Base-by-base conservation (phyloP, 2,329 filamentous ascomycete species). In the Emericellopsis cladophorae region DNA sequence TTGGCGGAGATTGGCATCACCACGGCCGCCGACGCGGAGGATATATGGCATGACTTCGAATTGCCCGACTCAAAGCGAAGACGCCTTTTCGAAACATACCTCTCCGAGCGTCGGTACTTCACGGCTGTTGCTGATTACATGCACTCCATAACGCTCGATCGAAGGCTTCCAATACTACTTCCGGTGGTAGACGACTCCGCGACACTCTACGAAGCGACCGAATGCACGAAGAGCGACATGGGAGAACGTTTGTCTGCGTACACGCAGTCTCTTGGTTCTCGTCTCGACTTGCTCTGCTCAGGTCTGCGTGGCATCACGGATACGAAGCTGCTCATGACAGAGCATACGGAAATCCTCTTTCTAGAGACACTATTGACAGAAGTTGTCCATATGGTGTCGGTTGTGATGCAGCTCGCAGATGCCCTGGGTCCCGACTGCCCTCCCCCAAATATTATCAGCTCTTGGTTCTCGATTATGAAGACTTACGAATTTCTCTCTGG, bases 401-500 rank as follows among this genome's bases (percentile, higher is more conserved):
- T 88, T 14, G 63, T 87, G 21, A 84, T 89, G 49, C 72, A 86
- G 48, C 67, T 84, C n/a, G 61, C 87, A 29, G 79, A 84, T 46
- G 62, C 73, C 37, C 69, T 72, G 39, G 57, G 66, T 31, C 62
- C 62, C 15, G 59, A 67, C 37, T 73, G 84, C 49, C 67, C 77
- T 11, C 66, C 76, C 14, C 68, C 74, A 15, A 64, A 70, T 12
- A 58, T 79, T 7, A 67, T 88, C 15, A 64, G 75, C 32, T 68
- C 74, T 47, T 94, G 87, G 87, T 87, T 89, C 50, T 64, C 70
- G n/a, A 62, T 89, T 39, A 79, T 89, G 68, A 66, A 72, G 34
- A 66, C 74, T 12, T 79, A 76, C 51, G 65, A 62, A 39, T 95
- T 93, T 53, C 72, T 95, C 47, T 74, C 81, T 43, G 65, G 68